A percentile compares a stretch with the other conserved stretches of the same genome.
phyloP scores from a whole-genome alignment of 352 stramenopile genomes.

The Elongisporangium undulatum region DNA sequence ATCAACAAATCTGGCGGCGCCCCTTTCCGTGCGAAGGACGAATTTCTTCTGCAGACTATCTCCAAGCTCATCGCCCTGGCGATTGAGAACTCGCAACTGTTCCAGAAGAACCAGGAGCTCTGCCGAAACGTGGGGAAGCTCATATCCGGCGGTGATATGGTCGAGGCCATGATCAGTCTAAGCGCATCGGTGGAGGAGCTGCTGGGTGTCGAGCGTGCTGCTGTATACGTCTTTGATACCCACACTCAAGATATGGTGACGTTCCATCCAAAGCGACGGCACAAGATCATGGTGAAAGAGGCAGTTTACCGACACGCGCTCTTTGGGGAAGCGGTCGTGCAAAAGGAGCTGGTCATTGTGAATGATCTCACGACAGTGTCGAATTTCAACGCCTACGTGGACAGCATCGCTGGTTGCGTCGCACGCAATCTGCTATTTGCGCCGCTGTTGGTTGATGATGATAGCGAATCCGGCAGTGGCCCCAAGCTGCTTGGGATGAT shows the following conservation, averaged over 20 bases:
- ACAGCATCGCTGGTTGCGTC: conserved; percentile 49
- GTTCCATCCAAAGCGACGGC: conserved; percentile 65
- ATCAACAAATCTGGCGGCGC: conserved; percentile 80
- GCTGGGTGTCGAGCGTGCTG: conserved; percentile 63
- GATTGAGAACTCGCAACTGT: conserved; percentile 79
- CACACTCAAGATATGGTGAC: conserved; percentile 47
- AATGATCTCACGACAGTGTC: conserved; percentile 38
- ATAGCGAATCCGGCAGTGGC: conserved; percentile 12
- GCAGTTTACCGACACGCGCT: conserved; percentile 47
- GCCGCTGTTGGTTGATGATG: conserved; percentile 52
- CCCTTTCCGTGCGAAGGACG: conserved; percentile 73
- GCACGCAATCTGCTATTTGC: conserved; percentile 61
- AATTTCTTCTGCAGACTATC: conserved; percentile 70
- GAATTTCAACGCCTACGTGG: conserved; percentile 61
- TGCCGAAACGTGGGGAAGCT: conserved; percentile 59
- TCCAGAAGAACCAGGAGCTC: conserved; percentile 74
- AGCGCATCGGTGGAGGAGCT: conserved; percentile 57
- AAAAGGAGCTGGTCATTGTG: conserved; percentile 53
- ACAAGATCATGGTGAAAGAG: conserved; percentile 48
- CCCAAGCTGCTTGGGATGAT: conserved; percentile 59
- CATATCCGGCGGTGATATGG: conserved; percentile 53
- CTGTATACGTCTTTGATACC: conserved; percentile 55
- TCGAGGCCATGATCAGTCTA: conserved; percentile 52
- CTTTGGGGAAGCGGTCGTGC: conserved; percentile 37
- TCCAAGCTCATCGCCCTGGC: conserved; percentile 73